Conservation (phyloP, 1,284 basidiomycete genomes). For the Pyrrhoderma noxium region DNA sequence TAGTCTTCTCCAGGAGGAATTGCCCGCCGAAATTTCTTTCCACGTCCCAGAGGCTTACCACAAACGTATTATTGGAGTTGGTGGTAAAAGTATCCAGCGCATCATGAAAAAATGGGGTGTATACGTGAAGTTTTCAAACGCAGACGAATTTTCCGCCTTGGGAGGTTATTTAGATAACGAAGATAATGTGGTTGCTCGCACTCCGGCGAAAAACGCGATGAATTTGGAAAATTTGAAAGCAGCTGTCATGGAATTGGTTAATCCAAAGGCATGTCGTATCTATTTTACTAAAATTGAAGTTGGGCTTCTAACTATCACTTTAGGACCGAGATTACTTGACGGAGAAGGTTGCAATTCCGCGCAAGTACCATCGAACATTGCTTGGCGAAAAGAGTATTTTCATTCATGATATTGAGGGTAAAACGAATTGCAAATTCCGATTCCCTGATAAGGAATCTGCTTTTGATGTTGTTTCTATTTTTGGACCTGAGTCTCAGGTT, state of each 20-base stretch:
- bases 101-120: slow-evolving; percentile 99
- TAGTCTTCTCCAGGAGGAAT: slow-evolving; percentile 87
- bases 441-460: slow-evolving; percentile 96
- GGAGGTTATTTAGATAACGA: slow-evolving; percentile 97
- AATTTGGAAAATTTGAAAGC: slow-evolving; percentile 95
- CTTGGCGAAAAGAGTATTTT: slow-evolving; percentile 96
- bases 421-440: slow-evolving; percentile 90
- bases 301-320: slow-evolving; percentile 5
- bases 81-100: slow-evolving; percentile 95
- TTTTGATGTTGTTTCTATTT: slow-evolving; percentile 86
- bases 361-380: slow-evolving; percentile 90
- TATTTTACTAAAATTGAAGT: not conserved
- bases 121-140: slow-evolving; percentile 99
- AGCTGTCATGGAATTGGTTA: slow-evolving; percentile 96
- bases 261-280: slow-evolving; percentile 65
- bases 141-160: slow-evolving; percentile 92
- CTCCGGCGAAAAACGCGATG: slow-evolving; percentile 95
- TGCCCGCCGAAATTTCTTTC: slow-evolving; percentile 98
- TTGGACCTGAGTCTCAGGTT: slow-evolving; percentile 94
- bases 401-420: slow-evolving; percentile 93
- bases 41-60: slow-evolving; percentile 98
- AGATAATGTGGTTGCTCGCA: slow-evolving; percentile 96
- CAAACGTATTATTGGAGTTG: slow-evolving; percentile 98
- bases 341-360: slow-evolving; percentile 88
- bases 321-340: slow-evolving; percentile 96